These are phyloP conservation scores for Musa acuminata DNA, from an alignment of 176 grass and related monocot genomes.

Conservation along the genomic window DNA sequence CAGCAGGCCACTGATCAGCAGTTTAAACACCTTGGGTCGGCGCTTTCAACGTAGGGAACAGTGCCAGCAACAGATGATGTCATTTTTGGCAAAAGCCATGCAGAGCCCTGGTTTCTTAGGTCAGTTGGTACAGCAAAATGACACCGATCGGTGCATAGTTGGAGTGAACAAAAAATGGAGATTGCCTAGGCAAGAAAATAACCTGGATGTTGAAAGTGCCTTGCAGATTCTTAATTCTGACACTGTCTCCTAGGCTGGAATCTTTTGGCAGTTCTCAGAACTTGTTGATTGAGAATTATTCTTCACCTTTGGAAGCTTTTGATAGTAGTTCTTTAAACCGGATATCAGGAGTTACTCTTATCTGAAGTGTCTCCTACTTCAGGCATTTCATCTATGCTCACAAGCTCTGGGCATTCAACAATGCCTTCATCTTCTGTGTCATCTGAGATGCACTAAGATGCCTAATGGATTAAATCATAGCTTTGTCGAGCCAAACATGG, in stretches of 20 bases:
- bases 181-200: constrained; percentile 32
- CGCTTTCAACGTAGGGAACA: constrained; percentile 62
- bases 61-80: constrained; percentile 59
- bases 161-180: constrained; percentile 52
- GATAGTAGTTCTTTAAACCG: constrained; percentile 32
- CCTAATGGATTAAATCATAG: constrained; percentile 4
- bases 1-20: constrained; percentile 52
- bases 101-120: constrained; percentile 45
- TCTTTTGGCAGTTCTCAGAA: constrained; percentile 40
- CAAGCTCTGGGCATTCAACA: constrained; percentile 54
- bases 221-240: constrained; percentile 81
- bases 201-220: neutral
- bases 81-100: constrained; percentile 60
- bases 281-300: constrained; percentile 44
- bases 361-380: constrained; percentile 57
- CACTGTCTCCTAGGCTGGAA: constrained; percentile 31
- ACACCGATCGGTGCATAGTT: constrained; percentile 29
- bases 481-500: neutral
- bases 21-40: constrained; percentile 39
- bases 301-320: constrained; percentile 40
- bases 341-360: constrained; percentile 73
- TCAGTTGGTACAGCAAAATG: constrained; percentile 50
- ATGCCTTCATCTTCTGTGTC: constrained; percentile 34
- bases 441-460: constrained; percentile 38
- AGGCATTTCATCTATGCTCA: constrained; percentile 26